A percentile compares a stretch with the other conserved stretches of the same genome.
Evolutionary conservation across 2,329 filamentous ascomycete genomes (phyloP).

Genomic region (Ceratocystis colombiana): DNA sequence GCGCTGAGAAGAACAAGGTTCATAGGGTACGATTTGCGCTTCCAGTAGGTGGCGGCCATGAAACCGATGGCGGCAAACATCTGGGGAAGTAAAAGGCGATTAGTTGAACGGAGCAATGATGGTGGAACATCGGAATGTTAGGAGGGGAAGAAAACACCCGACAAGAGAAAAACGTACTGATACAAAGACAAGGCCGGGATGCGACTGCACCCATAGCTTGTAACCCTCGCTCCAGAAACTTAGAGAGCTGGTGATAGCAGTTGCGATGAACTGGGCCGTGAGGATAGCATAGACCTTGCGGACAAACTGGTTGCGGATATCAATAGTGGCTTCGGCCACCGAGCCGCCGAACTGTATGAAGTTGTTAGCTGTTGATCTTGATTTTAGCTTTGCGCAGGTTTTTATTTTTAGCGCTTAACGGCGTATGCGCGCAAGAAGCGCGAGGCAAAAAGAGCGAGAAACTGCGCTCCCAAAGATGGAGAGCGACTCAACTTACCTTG

Average conservation of each 20-base stretch:
- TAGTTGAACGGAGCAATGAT: background rate
- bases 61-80: conserved; percentile 65
- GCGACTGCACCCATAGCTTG: conserved; percentile 74
- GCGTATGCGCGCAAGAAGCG: background rate
- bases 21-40: conserved; percentile 86
- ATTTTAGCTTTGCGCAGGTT: background rate
- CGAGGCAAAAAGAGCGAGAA: background rate
- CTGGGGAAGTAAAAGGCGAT: conserved; percentile 39
- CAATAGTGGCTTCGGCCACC: conserved; percentile 84
- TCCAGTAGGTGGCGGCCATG: conserved; percentile 86
- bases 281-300: conserved; percentile 97
- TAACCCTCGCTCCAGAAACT: conserved; percentile 77
- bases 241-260: conserved; percentile 66
- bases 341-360: conserved; percentile 70
- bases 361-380: background rate
- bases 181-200: conserved; percentile 74
- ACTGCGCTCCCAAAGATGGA: background rate
- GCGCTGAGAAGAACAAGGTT: conserved; percentile 85
- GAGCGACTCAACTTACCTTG: conserved; percentile 49
- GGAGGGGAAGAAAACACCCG: conserved; percentile 5
- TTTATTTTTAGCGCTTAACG: background rate
- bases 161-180: conserved; percentile 45
- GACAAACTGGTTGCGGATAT: conserved; percentile 93
- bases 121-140: background rate
- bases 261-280: conserved; percentile 85